Percentiles rank a stretch among this genome's conserved stretches.
phyloP scores from a whole-genome alignment of 148 eudicot species.

The Rhododendron vialii region DNA sequence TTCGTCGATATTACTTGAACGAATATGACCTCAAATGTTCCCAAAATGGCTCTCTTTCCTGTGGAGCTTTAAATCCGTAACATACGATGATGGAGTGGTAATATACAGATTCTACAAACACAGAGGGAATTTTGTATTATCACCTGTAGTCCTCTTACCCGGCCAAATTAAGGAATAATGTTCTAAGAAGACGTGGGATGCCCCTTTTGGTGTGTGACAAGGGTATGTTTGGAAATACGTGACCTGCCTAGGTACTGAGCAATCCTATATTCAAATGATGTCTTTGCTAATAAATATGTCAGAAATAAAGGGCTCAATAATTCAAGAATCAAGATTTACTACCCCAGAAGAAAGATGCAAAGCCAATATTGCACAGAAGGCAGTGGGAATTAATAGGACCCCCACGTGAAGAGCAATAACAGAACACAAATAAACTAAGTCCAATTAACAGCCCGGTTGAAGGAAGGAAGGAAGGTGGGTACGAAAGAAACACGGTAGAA shows the following conservation, averaged over 20 bases:
- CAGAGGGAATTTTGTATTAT: not conserved
- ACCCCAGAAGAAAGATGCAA: not conserved
- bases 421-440: not conserved
- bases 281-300: not conserved
- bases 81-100: not conserved
- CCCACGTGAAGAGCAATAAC: slow-evolving; percentile 10
- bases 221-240: not conserved
- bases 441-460: too few species aligned
- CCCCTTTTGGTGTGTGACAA: not conserved
- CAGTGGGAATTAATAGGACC: not conserved
- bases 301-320: not conserved
- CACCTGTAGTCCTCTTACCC: not conserved
- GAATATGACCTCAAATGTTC: not conserved
- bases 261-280: not conserved
- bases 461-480: not conserved
- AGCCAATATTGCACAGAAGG: not conserved
- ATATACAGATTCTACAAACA: not conserved
- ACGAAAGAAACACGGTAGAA: not conserved
- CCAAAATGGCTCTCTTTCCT: not conserved
- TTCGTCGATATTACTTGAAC: not conserved
- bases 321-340: not conserved
- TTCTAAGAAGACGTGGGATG: not conserved
- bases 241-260: not conserved
- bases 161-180: not conserved
- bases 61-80: not conserved